Conservation (phyloP, 169 alveolate genomes). For the Eimeria brunetti region DNA sequence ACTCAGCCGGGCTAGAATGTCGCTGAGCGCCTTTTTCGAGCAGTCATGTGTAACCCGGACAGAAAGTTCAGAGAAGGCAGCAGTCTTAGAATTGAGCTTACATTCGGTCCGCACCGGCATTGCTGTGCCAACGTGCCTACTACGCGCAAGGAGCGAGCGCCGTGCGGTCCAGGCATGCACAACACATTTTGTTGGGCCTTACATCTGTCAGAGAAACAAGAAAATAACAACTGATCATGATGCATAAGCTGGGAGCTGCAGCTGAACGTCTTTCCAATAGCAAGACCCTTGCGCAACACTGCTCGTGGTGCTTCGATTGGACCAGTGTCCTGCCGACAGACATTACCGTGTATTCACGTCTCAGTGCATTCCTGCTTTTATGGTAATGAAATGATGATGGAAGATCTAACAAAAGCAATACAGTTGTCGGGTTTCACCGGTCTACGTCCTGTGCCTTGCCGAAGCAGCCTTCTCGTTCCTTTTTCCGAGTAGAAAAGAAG, state of each 20-base stretch:
- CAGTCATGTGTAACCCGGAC: not conserved
- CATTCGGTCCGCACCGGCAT: not conserved
- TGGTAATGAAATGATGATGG: not conserved
- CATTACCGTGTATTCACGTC: not conserved
- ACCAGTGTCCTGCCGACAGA: slow-evolving; percentile 2
- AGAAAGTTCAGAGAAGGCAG: not conserved
- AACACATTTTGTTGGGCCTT: not conserved
- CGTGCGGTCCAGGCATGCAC: not conserved
- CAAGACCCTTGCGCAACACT: not conserved
- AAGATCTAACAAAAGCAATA: not conserved
- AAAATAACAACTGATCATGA: not conserved
- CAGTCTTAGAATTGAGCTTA: not conserved
- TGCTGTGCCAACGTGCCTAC: not conserved
- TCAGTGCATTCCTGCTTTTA: not conserved
- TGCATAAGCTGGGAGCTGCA: not conserved
- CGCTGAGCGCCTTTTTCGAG: not conserved
- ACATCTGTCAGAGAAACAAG: not conserved
- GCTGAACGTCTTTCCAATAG: not conserved
- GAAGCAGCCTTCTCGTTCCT: not conserved
- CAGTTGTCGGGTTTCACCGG: not conserved
- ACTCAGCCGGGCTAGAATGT: not conserved
- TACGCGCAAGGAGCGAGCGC: not conserved
- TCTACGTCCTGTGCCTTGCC: not conserved
- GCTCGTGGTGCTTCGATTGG: not conserved
- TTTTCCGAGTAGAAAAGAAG: not conserved